Base-by-base conservation (phyloP, 768 basidiomycete species). In the Nevesoporus exiguus region DNA sequence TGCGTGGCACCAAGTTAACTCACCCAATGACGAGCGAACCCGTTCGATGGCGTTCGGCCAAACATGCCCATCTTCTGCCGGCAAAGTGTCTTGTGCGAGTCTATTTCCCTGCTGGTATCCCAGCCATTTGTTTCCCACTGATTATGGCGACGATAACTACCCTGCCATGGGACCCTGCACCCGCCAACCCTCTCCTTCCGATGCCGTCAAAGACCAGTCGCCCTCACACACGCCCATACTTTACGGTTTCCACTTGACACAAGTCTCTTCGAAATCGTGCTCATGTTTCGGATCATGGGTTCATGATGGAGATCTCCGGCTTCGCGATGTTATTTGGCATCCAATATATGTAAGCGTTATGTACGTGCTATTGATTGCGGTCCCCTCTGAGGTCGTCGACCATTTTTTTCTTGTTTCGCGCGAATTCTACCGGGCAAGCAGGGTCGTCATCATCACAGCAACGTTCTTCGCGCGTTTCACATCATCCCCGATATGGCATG, bases 301-400 rank as follows among this genome's bases (percentile, higher is more conserved):
- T 10, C 31, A 29, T 29, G 30, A 27, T 21, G 29, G 21, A 27
- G 25, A 60, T 55, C 24, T 60, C 48, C 48, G 48, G 27, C 30
- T 22, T 13, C 21, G 30, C 17, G 27, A 24, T 22, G 2, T 37
- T 29, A 7, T 29, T 29, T 8, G 8, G 4, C 27, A 29, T 4
- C 27, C 27, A 29, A 29, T 29, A 15, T 36, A n/a, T 47, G 33
- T 42, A 36, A 27, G 33, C 17, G 19, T 7, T 22, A 45, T 36
- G 4, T 5, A 5, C 8, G 24, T 30, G 5, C 22, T 17, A 10
- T 22, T n/a, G 19, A n/a, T 17, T 34, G 8, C 25, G 3, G 15
- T 17, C 25, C 34, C 60, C 51, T 58, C 53, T 40, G 5, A 47
- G 17, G 29, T 46, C 53, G 42, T 27, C 56, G 61, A 60, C n/a